Conservation (phyloP, 257 asterid species). For the Nicotiana benthamiana region DNA sequence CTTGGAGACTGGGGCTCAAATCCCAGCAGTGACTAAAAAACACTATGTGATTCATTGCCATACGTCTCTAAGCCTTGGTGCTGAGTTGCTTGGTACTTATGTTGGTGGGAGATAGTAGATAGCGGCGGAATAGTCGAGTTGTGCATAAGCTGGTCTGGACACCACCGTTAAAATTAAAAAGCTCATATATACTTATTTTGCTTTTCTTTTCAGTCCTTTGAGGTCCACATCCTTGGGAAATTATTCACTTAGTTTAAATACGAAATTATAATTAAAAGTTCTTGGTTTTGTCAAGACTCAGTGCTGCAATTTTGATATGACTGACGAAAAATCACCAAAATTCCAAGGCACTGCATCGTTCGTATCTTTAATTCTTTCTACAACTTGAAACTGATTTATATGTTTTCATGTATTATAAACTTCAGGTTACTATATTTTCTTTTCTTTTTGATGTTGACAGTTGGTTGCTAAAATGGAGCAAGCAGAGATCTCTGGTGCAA, state of each 20-base stretch:
- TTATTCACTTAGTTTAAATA: background rate
- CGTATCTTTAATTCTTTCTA: background rate
- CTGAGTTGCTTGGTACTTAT: background rate
- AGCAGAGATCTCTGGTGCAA: constrained; percentile 25
- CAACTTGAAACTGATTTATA: background rate
- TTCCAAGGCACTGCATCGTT: background rate
- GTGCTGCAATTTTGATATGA: background rate
- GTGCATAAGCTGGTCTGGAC: background rate
- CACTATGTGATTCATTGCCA: background rate
- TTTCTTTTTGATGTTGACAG: constrained; percentile 1
- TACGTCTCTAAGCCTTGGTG: background rate
- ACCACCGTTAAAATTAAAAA: background rate
- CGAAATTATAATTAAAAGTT: background rate
- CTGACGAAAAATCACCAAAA: background rate
- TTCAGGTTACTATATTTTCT: background rate
- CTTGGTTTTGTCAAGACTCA: background rate
- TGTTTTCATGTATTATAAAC: background rate
- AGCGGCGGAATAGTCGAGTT: background rate
- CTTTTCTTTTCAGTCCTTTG: background rate
- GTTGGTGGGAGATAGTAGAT: background rate
- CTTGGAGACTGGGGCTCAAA: background rate
- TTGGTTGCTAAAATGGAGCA: constrained; percentile 32
- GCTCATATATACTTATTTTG: background rate
- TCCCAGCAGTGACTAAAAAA: background rate
- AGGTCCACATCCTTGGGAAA: background rate